Base-by-base conservation (phyloP, 768 basidiomycete species). In the Cystobasidium tubakii region DNA sequence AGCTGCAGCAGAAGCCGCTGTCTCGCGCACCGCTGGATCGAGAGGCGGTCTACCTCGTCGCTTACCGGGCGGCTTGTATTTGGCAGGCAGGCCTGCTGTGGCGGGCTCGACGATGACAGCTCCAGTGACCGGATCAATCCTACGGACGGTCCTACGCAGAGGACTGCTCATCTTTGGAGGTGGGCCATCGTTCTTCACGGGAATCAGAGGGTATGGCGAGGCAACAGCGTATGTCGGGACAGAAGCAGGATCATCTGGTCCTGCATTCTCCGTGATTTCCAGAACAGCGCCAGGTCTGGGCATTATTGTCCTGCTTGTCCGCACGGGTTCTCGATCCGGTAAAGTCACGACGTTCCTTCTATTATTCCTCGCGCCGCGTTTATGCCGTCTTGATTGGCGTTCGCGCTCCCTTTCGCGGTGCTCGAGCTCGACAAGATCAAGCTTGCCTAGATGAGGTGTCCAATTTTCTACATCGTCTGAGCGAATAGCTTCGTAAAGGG, bases 361-460 rank as follows among this genome's bases (percentile, higher is more conserved):
- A 77, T 90, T 89, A 64, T 90, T 87, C 79, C 92, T 90, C 1
- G 69, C 69, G 4, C 69, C 69, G 57, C 91, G 84, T 75, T 92
- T 88, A 80, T 89, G 89, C 29, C 83, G 78, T 77, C 87, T 90
- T 77, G 89, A 85, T 77, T 97, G 93, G 82, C 93, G 92, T 81
- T 99, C 96, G 74, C 92, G 86, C 75, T 96, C 93, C 80, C 89
- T 90, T 81, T 99, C 95, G 76, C 87, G 88, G 70, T 88, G 84
- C 76, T 93, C 92, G 73, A 97, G 85, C 75, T 97, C 94, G 75
- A 89, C 89, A 73, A 91, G 91, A 80, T 88, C 88, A 80, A 96
- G 87, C 77, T 89, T 89, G 81, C 89, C 89, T 78, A 98, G 89
- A n/a, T 87, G 84, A 0, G 96, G 96, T 0, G 92, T 96, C 82